Evolutionary conservation across 768 basidiomycete species (phyloP).

Genomic region (Boletus reticuloceps): DNA sequence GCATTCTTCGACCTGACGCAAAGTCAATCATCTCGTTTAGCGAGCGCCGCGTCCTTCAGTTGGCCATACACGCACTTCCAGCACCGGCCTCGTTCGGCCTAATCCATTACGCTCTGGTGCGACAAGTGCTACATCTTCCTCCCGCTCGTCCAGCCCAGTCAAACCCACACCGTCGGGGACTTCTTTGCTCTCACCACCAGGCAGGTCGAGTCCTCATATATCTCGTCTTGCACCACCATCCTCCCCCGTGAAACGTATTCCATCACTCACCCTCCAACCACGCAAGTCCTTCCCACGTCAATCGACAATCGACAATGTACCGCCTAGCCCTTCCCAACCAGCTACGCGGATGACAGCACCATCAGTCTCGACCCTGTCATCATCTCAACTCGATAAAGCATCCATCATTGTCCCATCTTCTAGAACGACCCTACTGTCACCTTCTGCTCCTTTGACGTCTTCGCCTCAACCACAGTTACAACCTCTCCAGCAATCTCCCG

Average conservation of each 20-base stretch:
- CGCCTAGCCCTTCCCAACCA: constrained; percentile 28
- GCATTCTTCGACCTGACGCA: background rate
- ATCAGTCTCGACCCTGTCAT: background rate
- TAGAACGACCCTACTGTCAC: constrained; percentile 41
- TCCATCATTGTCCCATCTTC: constrained; percentile 14
- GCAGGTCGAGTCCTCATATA: constrained; percentile 22
- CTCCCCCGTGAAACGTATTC: constrained; percentile 60
- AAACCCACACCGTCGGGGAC: constrained; percentile 36
- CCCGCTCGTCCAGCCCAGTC: constrained; percentile 64
- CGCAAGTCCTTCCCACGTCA: constrained; percentile 50
- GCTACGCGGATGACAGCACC: constrained; percentile 26
- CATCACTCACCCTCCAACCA: constrained; percentile 45
- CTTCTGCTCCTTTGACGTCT: constrained; percentile 33
- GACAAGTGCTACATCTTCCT: constrained; percentile 42
- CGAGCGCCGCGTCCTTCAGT: constrained; percentile 34
- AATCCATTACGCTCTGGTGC: constrained; percentile 38
- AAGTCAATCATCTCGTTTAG: constrained; percentile 9
- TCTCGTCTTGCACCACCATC: constrained; percentile 34
- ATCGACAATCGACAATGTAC: constrained; percentile 35
- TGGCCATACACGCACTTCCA: constrained; percentile 65
- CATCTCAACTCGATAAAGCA: constrained; percentile 23
- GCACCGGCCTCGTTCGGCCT: constrained; percentile 41
- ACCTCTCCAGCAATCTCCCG: constrained; percentile 20
- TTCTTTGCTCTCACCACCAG: constrained; percentile 30
- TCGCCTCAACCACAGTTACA: constrained; percentile 27